Conservation (phyloP, 331 rosid genomes). For the Quercus tomentella region DNA sequence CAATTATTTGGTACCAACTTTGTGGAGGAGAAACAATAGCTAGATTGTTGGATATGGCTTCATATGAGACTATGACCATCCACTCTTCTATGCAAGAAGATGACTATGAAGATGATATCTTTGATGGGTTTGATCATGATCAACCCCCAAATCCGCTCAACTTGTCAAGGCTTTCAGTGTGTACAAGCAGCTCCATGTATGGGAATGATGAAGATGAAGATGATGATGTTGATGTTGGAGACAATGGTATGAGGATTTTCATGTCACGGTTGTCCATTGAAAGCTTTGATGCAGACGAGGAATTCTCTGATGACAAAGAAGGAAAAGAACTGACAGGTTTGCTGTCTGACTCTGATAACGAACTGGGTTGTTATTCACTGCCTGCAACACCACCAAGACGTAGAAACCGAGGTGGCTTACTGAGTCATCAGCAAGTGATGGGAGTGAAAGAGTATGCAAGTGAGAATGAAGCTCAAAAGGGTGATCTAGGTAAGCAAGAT, state of each 20-base stretch:
- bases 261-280: conserved; percentile 55
- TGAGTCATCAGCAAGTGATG: neutral
- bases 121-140: conserved; percentile 24
- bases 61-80: conserved; percentile 40
- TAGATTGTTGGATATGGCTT: conserved; percentile 41
- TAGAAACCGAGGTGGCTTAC: conserved; percentile 7
- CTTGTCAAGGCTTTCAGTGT: conserved; percentile 59
- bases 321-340: neutral
- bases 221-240: neutral
- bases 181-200: conserved; percentile 38
- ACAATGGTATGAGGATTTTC: conserved; percentile 26
- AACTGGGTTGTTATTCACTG: conserved; percentile 45
- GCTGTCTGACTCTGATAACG: conserved; percentile 56
- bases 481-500: neutral
- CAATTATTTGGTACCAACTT: neutral
- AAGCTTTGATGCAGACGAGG: conserved; percentile 58
- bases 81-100: conserved; percentile 41
- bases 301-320: conserved; percentile 39
- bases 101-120: conserved; percentile 30
- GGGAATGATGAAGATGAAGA: conserved; percentile 23
- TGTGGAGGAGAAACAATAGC: neutral
- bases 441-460: conserved; percentile 52
- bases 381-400: conserved; percentile 55
- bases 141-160: conserved; percentile 30
- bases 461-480: conserved; percentile 44